Evolutionary conservation across 352 stramenopile genomes (phyloP), one percentile per base, ranked within the genome.

Genomic region (Globisporangium emineosum): DNA sequence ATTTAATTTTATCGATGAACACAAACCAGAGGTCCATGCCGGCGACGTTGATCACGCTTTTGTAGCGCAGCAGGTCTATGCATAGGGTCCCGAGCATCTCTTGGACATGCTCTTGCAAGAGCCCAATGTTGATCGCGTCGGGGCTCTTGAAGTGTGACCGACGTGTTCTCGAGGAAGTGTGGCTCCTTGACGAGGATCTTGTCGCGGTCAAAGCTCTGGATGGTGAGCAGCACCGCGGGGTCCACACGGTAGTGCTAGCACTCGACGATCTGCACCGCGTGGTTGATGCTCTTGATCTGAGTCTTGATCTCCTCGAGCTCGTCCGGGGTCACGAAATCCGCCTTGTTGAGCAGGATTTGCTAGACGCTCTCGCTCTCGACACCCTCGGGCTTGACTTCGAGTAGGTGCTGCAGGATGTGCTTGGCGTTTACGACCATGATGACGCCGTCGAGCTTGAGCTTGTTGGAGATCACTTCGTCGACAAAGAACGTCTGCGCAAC

Each of bases 331-430:
- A 98, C 93, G 32, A 99, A 77, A 75, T 99, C 96, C 47, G 94
- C 90, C 68, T 99, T 99, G 76, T 99, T 99, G 29, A 99, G 78
- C 37, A 99, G 58, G 68, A 99, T 91, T 77, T 99, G 97, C 75
- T 98, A 90, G 45, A 95, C 78, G 9, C 93, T 95, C 73, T 99
- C 97, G 23, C 73, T 81, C 58, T 88, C 75, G 35, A 83, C 70
- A 5, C 75, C 75, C 27, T 52, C 56, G 19, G 56, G 56, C 42
- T 61, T 52, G 37, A 42, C 73, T 0, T 78, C 75, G 23, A 97
- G 69, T 40, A 97, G 76, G 25, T 83, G 76, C 35, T 83, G 73
- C 29, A 91, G 42, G 54, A 98, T 97, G 64, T 98, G 79, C 70
- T 98, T 98, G 43, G 93, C 90, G 64, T 99, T 96, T 8, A 98